Conservation (phyloP, 345 rosid genomes). For the Ceriops tagal region DNA sequence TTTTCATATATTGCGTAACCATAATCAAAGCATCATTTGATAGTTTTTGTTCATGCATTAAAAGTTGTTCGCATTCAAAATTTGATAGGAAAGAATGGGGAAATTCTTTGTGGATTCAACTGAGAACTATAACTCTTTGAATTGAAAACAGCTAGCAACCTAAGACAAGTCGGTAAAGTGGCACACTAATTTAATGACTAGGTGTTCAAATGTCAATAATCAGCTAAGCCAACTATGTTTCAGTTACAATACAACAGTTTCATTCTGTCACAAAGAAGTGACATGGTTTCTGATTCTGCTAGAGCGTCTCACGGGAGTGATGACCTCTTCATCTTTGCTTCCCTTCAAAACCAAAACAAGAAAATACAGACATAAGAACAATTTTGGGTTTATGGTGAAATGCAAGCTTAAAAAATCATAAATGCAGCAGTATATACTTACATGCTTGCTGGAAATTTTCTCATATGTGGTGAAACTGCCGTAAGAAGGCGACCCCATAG, state of each 20-base stretch:
- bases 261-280: slow-evolving; percentile 34
- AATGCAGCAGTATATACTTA: slow-evolving; percentile 24
- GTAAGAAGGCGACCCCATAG: slow-evolving; percentile 48
- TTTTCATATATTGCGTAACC: too few species aligned
- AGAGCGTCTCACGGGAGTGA: slow-evolving; percentile 86
- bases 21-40: too few species aligned
- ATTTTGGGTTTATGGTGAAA: neutral
- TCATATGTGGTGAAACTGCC: slow-evolving; percentile 85
- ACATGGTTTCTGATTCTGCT: slow-evolving; percentile 63
- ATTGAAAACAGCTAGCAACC: neutral
- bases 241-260: neutral
- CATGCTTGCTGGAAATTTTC: slow-evolving; percentile 57
- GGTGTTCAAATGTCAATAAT: slow-evolving; percentile 1
- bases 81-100: neutral
- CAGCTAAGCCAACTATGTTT: neutral
- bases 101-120: slow-evolving; percentile 3
- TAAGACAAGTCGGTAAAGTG: neutral
- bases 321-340: slow-evolving; percentile 44
- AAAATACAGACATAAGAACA: slow-evolving; percentile 3
- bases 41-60: too few species aligned
- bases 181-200: neutral
- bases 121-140: neutral
- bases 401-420: neutral
- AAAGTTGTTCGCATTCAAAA: too few species aligned
- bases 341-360: slow-evolving; percentile 40